Percentiles rank a stretch among this genome's conserved stretches.
These are phyloP conservation scores for Lipomyces sp. DNA, from an alignment of 805 yeast genomes.

Conservation along the genomic window DNA sequence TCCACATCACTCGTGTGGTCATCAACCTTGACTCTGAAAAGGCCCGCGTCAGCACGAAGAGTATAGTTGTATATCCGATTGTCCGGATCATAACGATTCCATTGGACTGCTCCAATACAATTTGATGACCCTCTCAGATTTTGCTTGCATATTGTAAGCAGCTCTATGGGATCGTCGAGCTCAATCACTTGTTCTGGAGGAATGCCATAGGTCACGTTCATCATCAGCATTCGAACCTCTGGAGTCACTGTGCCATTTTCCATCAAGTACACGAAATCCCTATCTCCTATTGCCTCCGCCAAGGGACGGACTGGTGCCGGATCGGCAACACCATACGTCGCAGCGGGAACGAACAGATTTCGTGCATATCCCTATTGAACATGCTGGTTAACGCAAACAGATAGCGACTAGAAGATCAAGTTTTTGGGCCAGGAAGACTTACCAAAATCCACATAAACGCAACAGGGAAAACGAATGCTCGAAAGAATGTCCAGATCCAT, in stretches of 20 bases:
- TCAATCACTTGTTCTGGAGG: slow-evolving; percentile 41
- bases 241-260: slow-evolving; percentile 38
- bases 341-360: slow-evolving; percentile 43
- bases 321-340: slow-evolving; percentile 44
- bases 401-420: not conserved
- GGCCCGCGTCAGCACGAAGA: slow-evolving; percentile 46
- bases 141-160: slow-evolving; percentile 42
- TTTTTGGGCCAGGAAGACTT: slow-evolving; percentile 15
- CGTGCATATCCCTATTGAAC: slow-evolving; percentile 43
- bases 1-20: slow-evolving; percentile 43
- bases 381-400: not conserved
- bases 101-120: slow-evolving; percentile 47
- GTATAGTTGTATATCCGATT: slow-evolving; percentile 45
- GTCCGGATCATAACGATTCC: slow-evolving; percentile 43
- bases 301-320: slow-evolving; percentile 41
- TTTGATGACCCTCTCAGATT: slow-evolving; percentile 44
- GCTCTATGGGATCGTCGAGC: slow-evolving; percentile 39
- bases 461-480: slow-evolving; percentile 44
- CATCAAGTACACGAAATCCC: slow-evolving; percentile 42
- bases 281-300: slow-evolving; percentile 40
- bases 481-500: slow-evolving; percentile 45
- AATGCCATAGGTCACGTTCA: slow-evolving; percentile 43
- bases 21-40: slow-evolving; percentile 40
- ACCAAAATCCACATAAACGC: slow-evolving; percentile 46
- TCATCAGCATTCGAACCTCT: slow-evolving; percentile 42